These are phyloP conservation scores for Panaeolus cyanescens DNA, from an alignment of 768 basidiomycete genomes.

Conservation along the genomic window DNA sequence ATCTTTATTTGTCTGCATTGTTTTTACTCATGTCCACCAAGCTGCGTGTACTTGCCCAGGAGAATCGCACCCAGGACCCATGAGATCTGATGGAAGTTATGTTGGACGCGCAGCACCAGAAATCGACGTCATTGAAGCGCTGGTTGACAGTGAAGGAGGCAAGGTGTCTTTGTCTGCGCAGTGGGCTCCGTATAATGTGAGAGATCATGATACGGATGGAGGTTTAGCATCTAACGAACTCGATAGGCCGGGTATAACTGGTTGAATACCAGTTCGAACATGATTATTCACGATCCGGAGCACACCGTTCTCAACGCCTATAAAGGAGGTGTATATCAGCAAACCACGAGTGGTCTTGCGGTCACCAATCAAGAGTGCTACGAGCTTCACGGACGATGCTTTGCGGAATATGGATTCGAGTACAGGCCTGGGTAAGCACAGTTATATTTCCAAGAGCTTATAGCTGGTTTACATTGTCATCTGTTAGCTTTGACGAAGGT, in stretches of 20 bases:
- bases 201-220: slow-evolving; percentile 36
- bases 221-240: slow-evolving; percentile 23
- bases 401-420: slow-evolving; percentile 47
- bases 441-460: not conserved
- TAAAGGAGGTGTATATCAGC: slow-evolving; percentile 70
- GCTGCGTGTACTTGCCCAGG: slow-evolving; percentile 44
- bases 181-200: slow-evolving; percentile 62
- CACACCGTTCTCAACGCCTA: slow-evolving; percentile 55
- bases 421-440: slow-evolving; percentile 47
- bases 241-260: slow-evolving; percentile 57
- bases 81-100: slow-evolving; percentile 50
- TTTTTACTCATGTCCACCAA: slow-evolving; percentile 7
- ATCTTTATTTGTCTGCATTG: not conserved
- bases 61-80: slow-evolving; percentile 44
- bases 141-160: slow-evolving; percentile 31
- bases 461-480: not conserved
- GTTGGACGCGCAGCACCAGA: slow-evolving; percentile 71
- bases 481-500: slow-evolving; percentile 27
- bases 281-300: slow-evolving; percentile 45
- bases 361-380: slow-evolving; percentile 70
- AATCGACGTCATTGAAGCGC: slow-evolving; percentile 71
- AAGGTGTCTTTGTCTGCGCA: slow-evolving; percentile 51
- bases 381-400: slow-evolving; percentile 37
- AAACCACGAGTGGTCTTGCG: slow-evolving; percentile 72
- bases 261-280: slow-evolving; percentile 50